Conservation (phyloP, 768 basidiomycete genomes). For the Chalciporus sphaerocephalus region DNA sequence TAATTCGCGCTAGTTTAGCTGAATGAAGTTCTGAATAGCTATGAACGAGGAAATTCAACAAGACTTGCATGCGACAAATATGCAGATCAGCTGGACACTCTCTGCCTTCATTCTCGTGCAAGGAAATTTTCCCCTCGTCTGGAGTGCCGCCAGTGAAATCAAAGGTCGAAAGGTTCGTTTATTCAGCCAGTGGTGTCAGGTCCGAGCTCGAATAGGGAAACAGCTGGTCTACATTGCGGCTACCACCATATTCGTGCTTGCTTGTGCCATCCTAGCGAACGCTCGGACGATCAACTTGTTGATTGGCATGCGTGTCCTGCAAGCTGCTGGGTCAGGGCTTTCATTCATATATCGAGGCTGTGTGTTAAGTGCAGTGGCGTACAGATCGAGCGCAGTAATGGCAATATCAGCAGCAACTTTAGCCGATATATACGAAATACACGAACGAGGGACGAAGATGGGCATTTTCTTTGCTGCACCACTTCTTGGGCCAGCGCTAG, state of each 20-base stretch:
- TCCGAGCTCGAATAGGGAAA: slow-evolving; percentile 3
- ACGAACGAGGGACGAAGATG: slow-evolving; percentile 74
- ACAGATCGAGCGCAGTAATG: slow-evolving; percentile 61
- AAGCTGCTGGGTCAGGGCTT: slow-evolving; percentile 54
- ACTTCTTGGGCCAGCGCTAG: slow-evolving; percentile 68
- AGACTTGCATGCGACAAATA: slow-evolving; percentile 54
- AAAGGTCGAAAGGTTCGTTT: slow-evolving; percentile 62
- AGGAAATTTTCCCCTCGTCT: slow-evolving; percentile 60
- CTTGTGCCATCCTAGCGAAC: slow-evolving; percentile 52
- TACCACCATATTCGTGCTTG: slow-evolving; percentile 49
- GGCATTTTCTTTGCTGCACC: slow-evolving; percentile 80
- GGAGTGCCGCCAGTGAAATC: slow-evolving; percentile 70
- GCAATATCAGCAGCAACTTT: slow-evolving; percentile 73
- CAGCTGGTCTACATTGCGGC: slow-evolving; percentile 55
- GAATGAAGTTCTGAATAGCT: slow-evolving; percentile 36
- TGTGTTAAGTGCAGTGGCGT: slow-evolving; percentile 2
- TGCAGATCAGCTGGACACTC: slow-evolving; percentile 62
- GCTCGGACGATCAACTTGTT: slow-evolving; percentile 50
- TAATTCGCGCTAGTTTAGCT: background rate
- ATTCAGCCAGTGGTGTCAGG: background rate
- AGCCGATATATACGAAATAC: slow-evolving; percentile 73
- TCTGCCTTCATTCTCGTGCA: slow-evolving; percentile 73
- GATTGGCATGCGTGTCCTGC: slow-evolving; percentile 66
- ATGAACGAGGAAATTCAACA: slow-evolving; percentile 56
- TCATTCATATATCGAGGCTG: slow-evolving; percentile 1